Evolutionary conservation across 805 yeast species (phyloP).

Genomic region (Tetrapisispora fleetii): DNA sequence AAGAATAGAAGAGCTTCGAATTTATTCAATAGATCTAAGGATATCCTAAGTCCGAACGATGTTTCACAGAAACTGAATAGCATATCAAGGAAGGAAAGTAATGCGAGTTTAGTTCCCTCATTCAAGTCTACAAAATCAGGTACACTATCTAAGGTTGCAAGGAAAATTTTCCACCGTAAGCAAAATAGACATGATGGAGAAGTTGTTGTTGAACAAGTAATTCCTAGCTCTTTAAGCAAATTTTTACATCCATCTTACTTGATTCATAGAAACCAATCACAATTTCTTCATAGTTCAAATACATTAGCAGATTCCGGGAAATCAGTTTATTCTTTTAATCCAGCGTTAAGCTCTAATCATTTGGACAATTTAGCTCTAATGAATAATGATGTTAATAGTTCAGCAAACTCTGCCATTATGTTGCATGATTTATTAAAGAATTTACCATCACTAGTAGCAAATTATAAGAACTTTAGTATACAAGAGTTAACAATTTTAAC

Average conservation of each 20-base stretch:
- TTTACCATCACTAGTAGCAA: conserved; percentile 24
- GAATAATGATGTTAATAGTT: conserved; percentile 11
- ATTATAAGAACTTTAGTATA: conserved; percentile 20
- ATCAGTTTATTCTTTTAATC: conserved; percentile 21
- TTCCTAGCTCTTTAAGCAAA: conserved; percentile 23
- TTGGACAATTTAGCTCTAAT: conserved; percentile 12
- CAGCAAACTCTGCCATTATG: conserved; percentile 12
- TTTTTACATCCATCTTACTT: conserved; percentile 26
- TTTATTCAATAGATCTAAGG: conserved; percentile 2
- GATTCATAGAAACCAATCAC: conserved; percentile 25
- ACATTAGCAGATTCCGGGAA: conserved; percentile 20
- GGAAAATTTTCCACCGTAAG: conserved; percentile 21
- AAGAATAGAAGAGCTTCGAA: conserved; percentile 2
- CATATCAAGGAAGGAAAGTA: neutral
- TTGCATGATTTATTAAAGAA: conserved; percentile 27
- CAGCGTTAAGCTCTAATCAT: conserved; percentile 11
- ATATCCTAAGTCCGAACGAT: neutral
- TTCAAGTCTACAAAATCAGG: conserved; percentile 7
- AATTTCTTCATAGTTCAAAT: conserved; percentile 21
- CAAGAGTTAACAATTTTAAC: conserved; percentile 24
- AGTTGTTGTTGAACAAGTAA: conserved; percentile 16
- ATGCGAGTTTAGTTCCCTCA: neutral
- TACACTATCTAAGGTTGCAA: conserved; percentile 14
- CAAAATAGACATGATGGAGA: conserved; percentile 12
- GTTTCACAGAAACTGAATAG: neutral